Base-by-base conservation (phyloP, 192 early-diverging fungal species). In the Coemansia sp. region DNA sequence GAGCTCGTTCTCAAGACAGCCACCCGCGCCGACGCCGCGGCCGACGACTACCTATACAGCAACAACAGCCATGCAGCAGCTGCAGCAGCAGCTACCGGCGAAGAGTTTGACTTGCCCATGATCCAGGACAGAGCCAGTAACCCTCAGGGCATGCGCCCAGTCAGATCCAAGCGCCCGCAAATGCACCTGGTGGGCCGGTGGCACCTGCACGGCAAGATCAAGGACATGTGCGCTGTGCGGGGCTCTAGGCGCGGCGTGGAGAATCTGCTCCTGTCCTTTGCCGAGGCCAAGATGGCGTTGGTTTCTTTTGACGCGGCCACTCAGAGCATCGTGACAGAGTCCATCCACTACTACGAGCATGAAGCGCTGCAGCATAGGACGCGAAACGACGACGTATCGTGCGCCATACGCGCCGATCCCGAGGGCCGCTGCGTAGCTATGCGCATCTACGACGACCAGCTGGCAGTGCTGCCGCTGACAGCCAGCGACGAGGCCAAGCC, bases 321-420 rank as follows among this genome's bases (percentile, higher is more conserved):
- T 8, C 86, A 93, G 54, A 76, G 80, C 32, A 82, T 97, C 55
- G 85, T 90, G 1, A 98, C 97, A 3, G 91, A 97, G 19, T 97
- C 95, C 9, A 88, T 98, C 17, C 97, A 98, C 77, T 95, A 90
- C 70, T 98, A 97, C 72, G 97, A 98, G 71, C 83, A 92, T 32
- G 97, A 96, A 44, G 87, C 90, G 57, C 87, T 92, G 54, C 90
- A 89, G 83, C 83, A 86, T 79, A 90, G 90, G 56, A 50, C 60
- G 18, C 60, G 69, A 27, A 60, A 74, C 54, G 68, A 64, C 39
- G 17, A 44, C 34, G 63, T 67, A 50, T 57, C 60, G 8, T 73
- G 71, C 44, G 65, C 57, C 3, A 59, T 91, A 33, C 71, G 86
- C 17, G 82, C 89, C 3, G 97, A 98, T 79, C 93, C 93, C 14